Evolutionary conservation across 768 basidiomycete species (phyloP).

Genomic region (Neoboletus subvelutipes): DNA sequence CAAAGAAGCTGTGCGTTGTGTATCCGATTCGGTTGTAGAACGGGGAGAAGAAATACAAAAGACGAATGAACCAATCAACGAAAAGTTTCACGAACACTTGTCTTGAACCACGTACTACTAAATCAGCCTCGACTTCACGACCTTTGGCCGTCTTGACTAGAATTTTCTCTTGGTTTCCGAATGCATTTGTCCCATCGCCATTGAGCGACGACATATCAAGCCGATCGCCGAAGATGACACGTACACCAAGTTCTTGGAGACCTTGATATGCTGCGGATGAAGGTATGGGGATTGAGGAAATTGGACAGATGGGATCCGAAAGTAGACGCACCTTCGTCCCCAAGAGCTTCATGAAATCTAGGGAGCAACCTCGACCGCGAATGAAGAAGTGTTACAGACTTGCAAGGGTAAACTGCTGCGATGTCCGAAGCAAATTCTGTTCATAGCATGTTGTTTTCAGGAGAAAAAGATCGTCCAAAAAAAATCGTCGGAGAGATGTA

Average conservation of each 20-base stretch:
- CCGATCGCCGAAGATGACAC: slow-evolving; percentile 53
- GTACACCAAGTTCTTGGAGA: slow-evolving; percentile 44
- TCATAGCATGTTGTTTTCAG: not conserved
- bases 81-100: not conserved
- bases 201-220: slow-evolving; percentile 44
- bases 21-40: not conserved
- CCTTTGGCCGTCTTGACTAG: slow-evolving; percentile 50
- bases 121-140: slow-evolving; percentile 49
- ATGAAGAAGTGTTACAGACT: slow-evolving; percentile 58
- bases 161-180: slow-evolving; percentile 3
- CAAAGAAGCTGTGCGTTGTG: slow-evolving; percentile 46
- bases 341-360: slow-evolving; percentile 51
- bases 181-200: not conserved
- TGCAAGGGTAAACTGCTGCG: slow-evolving; percentile 49
- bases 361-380: slow-evolving; percentile 56
- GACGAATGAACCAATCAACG: not conserved
- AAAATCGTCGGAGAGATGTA: not conserved
- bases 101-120: slow-evolving; percentile 41
- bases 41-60: not conserved
- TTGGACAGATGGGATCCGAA: not conserved
- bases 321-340: slow-evolving; percentile 45
- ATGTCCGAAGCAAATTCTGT: slow-evolving; percentile 67
- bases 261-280: slow-evolving; percentile 22
- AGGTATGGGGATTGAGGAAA: not conserved
- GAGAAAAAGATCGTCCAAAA: not conserved